A percentile compares a stretch with the other conserved stretches of the same genome.
Conservation (phyloP, 1,284 basidiomycete species). For the Mycena sp. region DNA sequence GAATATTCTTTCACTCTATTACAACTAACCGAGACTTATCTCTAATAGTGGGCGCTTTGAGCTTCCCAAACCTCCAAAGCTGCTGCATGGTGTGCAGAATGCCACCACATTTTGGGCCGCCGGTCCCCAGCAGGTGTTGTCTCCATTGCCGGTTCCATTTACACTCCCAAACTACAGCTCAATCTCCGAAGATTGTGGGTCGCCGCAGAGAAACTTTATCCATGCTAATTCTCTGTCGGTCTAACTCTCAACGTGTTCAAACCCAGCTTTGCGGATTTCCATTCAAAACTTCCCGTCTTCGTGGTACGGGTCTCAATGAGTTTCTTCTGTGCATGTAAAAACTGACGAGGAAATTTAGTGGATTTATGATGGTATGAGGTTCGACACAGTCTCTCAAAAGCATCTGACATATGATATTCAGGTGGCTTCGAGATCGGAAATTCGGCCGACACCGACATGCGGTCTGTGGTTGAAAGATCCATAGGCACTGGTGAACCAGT, state of each 20-base stretch:
- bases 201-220: too few species aligned
- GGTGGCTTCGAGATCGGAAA: conserved; percentile 8
- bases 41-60: not conserved
- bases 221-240: not conserved
- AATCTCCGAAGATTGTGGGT: conserved; percentile 13
- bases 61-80: not conserved
- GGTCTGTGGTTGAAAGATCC: not conserved
- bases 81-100: conserved; percentile 1
- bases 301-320: not conserved
- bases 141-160: not conserved
- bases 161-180: not conserved
- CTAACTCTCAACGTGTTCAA: conserved; percentile 14
- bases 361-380: conserved; percentile 12
- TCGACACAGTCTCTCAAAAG: not conserved
- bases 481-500: not conserved
- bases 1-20: not conserved
- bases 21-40: too few species aligned
- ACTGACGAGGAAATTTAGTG: not conserved
- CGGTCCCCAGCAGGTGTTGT: conserved; percentile 10
- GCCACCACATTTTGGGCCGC: not conserved
- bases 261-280: not conserved
- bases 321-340: not conserved
- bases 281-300: conserved; percentile 16
- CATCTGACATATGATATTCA: not conserved
- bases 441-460: not conserved